Percentiles rank a stretch among this genome's conserved stretches.
Conservation (phyloP, 208 protist species). For the Crithidia brevicula region DNA sequence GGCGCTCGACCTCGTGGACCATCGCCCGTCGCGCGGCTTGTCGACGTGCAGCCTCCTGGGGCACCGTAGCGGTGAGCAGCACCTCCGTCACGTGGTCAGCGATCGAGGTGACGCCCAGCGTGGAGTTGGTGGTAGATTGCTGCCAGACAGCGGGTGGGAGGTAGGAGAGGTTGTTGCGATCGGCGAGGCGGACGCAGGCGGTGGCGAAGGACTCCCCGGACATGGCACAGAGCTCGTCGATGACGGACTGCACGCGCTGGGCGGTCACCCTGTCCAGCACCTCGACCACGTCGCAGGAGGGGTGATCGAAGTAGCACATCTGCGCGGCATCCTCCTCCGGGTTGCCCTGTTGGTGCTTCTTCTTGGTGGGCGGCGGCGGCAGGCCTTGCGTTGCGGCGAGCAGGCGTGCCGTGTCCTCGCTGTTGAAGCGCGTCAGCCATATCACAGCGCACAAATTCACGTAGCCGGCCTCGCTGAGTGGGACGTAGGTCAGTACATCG, state of each 20-base stretch:
- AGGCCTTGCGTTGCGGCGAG: slow-evolving; percentile 15
- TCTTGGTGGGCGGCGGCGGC: neutral
- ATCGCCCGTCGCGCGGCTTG: slow-evolving; percentile 2
- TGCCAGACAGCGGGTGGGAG: slow-evolving; percentile 30
- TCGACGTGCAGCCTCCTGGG: slow-evolving; percentile 13
- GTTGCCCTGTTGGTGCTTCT: neutral
- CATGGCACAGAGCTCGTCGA: slow-evolving; percentile 18
- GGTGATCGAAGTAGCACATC: slow-evolving; percentile 26
- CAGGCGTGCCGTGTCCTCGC: slow-evolving; percentile 12
- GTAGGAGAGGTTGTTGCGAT: slow-evolving; percentile 39
- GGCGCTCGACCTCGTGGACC: neutral
- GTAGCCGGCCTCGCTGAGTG: slow-evolving; percentile 35
- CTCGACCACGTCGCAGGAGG: slow-evolving; percentile 16
- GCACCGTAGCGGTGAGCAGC: slow-evolving; percentile 25
- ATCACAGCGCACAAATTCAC: slow-evolving; percentile 34
- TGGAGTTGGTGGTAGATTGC: neutral
- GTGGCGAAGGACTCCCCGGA: slow-evolving; percentile 13
- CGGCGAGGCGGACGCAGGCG: slow-evolving; percentile 28
- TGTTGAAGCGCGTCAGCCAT: slow-evolving; percentile 43
- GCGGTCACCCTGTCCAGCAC: slow-evolving; percentile 31
- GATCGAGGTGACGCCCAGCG: slow-evolving; percentile 17
- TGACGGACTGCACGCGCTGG: slow-evolving; percentile 22
- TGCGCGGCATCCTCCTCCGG: neutral
- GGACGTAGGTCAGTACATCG: slow-evolving; percentile 14
- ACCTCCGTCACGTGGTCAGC: slow-evolving; percentile 43